Evolutionary conservation across 306 rosid genomes (phyloP).

Genomic region (Arachis hypogaea): DNA sequence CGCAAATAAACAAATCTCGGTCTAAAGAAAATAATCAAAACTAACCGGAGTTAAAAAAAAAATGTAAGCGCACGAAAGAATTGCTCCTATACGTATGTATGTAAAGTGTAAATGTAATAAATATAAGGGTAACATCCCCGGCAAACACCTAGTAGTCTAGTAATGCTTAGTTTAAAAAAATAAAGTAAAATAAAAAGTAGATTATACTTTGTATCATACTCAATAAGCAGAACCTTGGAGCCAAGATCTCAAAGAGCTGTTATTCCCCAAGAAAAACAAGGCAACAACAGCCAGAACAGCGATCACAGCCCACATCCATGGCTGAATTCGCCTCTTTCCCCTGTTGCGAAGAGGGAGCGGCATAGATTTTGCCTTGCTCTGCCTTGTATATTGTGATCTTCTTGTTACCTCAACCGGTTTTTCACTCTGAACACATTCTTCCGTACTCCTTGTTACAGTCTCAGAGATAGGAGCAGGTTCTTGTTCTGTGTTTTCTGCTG

Average conservation of each 20-base stretch:
- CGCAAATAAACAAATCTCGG: conserved; percentile 39
- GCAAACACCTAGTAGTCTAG: conserved; percentile 40
- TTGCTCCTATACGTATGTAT: conserved; percentile 52
- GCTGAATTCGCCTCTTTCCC: conserved; percentile 69
- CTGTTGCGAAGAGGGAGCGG: conserved; percentile 78
- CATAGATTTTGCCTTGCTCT: conserved; percentile 59
- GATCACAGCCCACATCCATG: conserved; percentile 77
- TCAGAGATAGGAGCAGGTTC: conserved; percentile 52
- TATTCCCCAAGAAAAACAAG: conserved; percentile 56
- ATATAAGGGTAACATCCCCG: conserved; percentile 53
- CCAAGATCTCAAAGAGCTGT: conserved; percentile 47
- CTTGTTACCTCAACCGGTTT: conserved; percentile 47
- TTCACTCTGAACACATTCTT: conserved; percentile 52
- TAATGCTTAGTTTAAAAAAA: too few relatives aligned
- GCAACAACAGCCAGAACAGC: conserved; percentile 44
- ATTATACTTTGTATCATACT: conserved; percentile 28
- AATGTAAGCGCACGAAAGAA: conserved; percentile 52
- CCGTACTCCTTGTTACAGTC: conserved; percentile 34
- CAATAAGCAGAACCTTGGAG: conserved; percentile 55
- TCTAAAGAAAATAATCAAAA: conserved; percentile 44
- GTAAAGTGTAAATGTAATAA: conserved; percentile 8
- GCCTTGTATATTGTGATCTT: conserved; percentile 59
- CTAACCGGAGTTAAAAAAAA: conserved; percentile 49
- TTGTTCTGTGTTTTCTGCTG: conserved; percentile 45
- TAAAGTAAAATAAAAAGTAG: conserved; percentile 28